Evolutionary conservation across 352 stramenopile genomes (phyloP).

Genomic region (Peronospora tabacina): DNA sequence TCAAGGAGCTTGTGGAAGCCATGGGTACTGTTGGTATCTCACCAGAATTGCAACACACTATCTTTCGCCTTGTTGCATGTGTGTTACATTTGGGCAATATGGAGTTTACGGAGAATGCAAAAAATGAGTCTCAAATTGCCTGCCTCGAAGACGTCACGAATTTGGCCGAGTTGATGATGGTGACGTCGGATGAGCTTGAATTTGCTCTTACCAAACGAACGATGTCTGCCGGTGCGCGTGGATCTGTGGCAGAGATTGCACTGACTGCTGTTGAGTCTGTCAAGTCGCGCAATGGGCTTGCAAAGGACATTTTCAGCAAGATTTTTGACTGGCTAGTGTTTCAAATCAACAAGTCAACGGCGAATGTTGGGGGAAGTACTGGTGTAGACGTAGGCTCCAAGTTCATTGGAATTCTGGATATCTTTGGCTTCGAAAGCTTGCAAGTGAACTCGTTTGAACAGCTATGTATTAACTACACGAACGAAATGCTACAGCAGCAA

Average conservation of each 20-base stretch:
- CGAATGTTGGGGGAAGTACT: slow-evolving; percentile 40
- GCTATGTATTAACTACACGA: slow-evolving; percentile 95
- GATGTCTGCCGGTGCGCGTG: slow-evolving; percentile 79
- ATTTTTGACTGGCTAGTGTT: slow-evolving; percentile 95
- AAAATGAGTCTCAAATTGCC: slow-evolving; percentile 69
- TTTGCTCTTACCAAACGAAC: slow-evolving; percentile 86
- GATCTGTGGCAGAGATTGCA: slow-evolving; percentile 80
- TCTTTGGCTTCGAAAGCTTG: slow-evolving; percentile 96
- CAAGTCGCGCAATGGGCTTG: slow-evolving; percentile 91
- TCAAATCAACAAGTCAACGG: slow-evolving; percentile 88
- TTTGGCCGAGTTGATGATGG: slow-evolving; percentile 79
- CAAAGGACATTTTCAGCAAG: slow-evolving; percentile 94
- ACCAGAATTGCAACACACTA: slow-evolving; percentile 86
- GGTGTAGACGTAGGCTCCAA: slow-evolving; percentile 32
- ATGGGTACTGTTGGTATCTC: slow-evolving; percentile 90
- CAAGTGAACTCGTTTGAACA: slow-evolving; percentile 93
- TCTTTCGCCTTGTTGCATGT: slow-evolving; percentile 93
- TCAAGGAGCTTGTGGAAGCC: slow-evolving; percentile 87
- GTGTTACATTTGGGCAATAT: slow-evolving; percentile 97
- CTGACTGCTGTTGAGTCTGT: slow-evolving; percentile 72
- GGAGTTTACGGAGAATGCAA: slow-evolving; percentile 84
- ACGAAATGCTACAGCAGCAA: slow-evolving; percentile 93
- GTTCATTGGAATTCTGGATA: slow-evolving; percentile 95
- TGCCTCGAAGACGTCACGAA: slow-evolving; percentile 59
- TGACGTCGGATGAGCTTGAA: slow-evolving; percentile 73